These are phyloP conservation scores for Hypoxylon sp. DNA, from an alignment of 2,329 filamentous ascomycete genomes.

Conservation along the genomic window DNA sequence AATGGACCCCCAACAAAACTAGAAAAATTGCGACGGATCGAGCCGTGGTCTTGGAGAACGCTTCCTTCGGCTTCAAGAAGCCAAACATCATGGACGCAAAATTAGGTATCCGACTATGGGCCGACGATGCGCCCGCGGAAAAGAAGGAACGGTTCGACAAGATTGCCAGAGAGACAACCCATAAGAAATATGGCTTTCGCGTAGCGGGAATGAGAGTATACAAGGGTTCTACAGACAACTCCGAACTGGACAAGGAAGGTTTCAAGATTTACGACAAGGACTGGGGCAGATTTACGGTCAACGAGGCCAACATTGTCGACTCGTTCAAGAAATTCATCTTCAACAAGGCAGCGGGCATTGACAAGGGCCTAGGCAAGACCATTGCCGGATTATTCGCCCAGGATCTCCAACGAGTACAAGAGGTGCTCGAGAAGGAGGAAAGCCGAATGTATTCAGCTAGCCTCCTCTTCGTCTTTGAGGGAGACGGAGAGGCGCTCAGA, in stretches of 20 bases:
- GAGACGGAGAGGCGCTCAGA: conserved; percentile 63
- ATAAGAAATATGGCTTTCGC: conserved; percentile 66
- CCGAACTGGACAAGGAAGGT: conserved; percentile 60
- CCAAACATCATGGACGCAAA: conserved; percentile 96
- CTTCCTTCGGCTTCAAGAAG: conserved; percentile 78
- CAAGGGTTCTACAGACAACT: conserved; percentile 61
- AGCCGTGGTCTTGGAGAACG: conserved; percentile 86
- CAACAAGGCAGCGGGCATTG: conserved; percentile 64
- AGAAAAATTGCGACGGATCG: conserved; percentile 76
- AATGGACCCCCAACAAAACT: conserved; percentile 59
- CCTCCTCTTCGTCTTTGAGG: conserved; percentile 70
- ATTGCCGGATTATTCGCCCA: conserved; percentile 62
- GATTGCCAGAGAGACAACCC: conserved; percentile 66
- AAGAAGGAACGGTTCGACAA: conserved; percentile 69
- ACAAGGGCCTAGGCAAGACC: conserved; percentile 63
- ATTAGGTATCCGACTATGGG: conserved; percentile 86
- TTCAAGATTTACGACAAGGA: conserved; percentile 71
- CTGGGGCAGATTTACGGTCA: conserved; percentile 63
- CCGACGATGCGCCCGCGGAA: conserved; percentile 69
- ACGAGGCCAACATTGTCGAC: conserved; percentile 61
- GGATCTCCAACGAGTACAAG: conserved; percentile 61
- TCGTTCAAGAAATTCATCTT: conserved; percentile 66
- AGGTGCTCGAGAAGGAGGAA: conserved; percentile 62
- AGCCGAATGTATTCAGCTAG: conserved; percentile 71
- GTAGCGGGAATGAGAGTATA: conserved; percentile 72